Evolutionary conservation across 129 eudicot genomes (phyloP), one percentile per base, ranked within the genome.

Genomic region (Centaurea solstitialis): DNA sequence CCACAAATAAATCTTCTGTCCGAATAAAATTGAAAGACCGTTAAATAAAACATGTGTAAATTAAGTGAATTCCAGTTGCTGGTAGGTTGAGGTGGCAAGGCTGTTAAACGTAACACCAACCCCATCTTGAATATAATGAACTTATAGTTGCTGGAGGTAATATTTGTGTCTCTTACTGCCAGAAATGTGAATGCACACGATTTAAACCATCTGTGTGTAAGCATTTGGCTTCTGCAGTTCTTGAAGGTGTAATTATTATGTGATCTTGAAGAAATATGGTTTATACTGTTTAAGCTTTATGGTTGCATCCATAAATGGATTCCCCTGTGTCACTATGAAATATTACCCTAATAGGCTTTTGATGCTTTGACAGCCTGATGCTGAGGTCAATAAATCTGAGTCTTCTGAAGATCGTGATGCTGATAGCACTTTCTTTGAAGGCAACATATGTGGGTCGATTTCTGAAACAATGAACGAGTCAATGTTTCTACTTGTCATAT

Each of bases 401-500:
- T 84, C 86, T 78, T 80, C 90, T 39, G 74, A 21, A 53, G 79
- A 80, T 79, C 45, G 53, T 78, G 85, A 82, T 74, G 84, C 73
- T 86, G 95, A 86, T 70, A 85, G 83, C 82, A 91, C 92, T 45
- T 61, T 83, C 72, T 93, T 89, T 79, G 79, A 85, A 65, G 99
- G 97, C 70, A 90, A 80, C 69, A 84, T 91, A 76, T 93, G 99
- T 68, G 99, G 99, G 40, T 93, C 98, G 73, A 80, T 96, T 84
- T 93, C 98, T 23, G 97, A 87, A 86, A 79, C 99, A 47, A 73
- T 96, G 91, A 96, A 93, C 57, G 95, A 93, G 69, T 77, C 98
- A 50, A 93, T 96, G 99, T 96, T 96, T 78, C 83, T 83, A 66
- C 81, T 96, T 78, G 95, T 91, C 62, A 84, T 90, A 73, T 79